Conservation (phyloP, 306 rosid species). For the Pachyrhizus erosus region DNA sequence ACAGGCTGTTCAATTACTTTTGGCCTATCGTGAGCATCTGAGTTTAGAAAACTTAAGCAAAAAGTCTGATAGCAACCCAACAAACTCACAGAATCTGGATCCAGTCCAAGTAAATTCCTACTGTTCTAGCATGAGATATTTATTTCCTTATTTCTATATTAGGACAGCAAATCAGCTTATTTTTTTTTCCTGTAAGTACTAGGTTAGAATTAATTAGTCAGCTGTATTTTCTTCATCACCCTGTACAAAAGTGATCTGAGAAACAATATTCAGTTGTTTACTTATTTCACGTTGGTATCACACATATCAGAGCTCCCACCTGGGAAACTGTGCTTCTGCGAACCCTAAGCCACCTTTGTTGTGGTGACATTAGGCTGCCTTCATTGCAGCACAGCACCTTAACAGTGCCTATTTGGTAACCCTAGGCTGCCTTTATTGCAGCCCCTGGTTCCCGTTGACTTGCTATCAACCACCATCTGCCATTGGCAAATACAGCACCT, state of each 20-base stretch:
- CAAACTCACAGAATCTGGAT: constrained; percentile 61
- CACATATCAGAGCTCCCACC: background rate
- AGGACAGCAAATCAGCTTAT: background rate
- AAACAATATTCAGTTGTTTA: background rate
- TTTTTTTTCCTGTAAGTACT: background rate
- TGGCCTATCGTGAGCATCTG: constrained; percentile 60
- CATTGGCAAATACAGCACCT: background rate
- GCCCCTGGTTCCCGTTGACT: background rate
- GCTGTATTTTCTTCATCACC: background rate
- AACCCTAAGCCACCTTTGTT: background rate
- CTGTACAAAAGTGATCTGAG: background rate
- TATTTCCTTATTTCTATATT: background rate
- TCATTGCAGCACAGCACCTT: background rate
- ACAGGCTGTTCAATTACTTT: constrained; percentile 86
- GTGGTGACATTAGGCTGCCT: background rate
- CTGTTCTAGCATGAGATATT: background rate
- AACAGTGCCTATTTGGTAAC: background rate
- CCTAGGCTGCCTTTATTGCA: background rate
- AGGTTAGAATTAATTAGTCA: background rate
- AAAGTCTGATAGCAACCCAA: constrained; percentile 54
- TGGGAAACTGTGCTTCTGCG: background rate
- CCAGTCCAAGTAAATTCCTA: constrained; percentile 75
- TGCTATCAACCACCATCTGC: background rate
- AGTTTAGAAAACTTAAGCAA: constrained; percentile 43
- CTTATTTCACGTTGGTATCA: background rate